These are phyloP conservation scores for Aspergillus diversus DNA, from an alignment of 495 filamentous ascomycete species.

Conservation along the genomic window DNA sequence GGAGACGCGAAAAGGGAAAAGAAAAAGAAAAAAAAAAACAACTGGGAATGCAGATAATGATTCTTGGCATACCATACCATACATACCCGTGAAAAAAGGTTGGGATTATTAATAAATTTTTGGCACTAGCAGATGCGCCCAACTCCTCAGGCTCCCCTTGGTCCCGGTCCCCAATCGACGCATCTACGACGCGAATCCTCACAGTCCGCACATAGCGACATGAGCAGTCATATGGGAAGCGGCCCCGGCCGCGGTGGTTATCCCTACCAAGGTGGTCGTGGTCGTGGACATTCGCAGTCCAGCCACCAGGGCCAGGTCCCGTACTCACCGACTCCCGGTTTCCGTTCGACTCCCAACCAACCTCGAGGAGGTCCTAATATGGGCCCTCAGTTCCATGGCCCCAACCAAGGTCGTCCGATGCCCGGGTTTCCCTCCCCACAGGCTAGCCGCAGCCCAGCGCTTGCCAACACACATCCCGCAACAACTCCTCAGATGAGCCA, in stretches of 20 bases:
- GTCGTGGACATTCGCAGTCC: slow-evolving; percentile 65
- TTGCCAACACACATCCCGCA: slow-evolving; percentile 66
- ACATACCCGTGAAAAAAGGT: slow-evolving; percentile 6
- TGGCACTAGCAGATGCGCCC: slow-evolving; percentile 57
- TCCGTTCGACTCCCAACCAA: slow-evolving; percentile 62
- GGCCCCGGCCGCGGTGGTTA: slow-evolving; percentile 59
- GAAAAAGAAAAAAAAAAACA: slow-evolving; percentile 1
- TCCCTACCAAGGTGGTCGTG: slow-evolving; percentile 63
- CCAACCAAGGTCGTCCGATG: slow-evolving; percentile 57
- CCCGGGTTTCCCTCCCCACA: slow-evolving; percentile 56
- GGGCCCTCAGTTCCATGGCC: slow-evolving; percentile 64
- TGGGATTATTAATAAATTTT: slow-evolving; percentile 25
- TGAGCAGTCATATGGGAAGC: slow-evolving; percentile 60
- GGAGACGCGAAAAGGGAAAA: background rate
- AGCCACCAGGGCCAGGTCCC: slow-evolving; percentile 65
- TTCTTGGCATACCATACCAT: slow-evolving; percentile 31
- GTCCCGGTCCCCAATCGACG: slow-evolving; percentile 64
- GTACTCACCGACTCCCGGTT: slow-evolving; percentile 66
- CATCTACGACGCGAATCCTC: slow-evolving; percentile 84
- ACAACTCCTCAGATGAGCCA: slow-evolving; percentile 67
- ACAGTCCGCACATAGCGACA: slow-evolving; percentile 77
- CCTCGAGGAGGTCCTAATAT: slow-evolving; percentile 66
- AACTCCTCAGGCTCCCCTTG: slow-evolving; percentile 60
- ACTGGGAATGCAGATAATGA: background rate
- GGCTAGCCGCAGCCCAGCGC: slow-evolving; percentile 71